These are phyloP conservation scores for Angophora floribunda DNA, from an alignment of 345 rosid species.

Conservation along the genomic window DNA sequence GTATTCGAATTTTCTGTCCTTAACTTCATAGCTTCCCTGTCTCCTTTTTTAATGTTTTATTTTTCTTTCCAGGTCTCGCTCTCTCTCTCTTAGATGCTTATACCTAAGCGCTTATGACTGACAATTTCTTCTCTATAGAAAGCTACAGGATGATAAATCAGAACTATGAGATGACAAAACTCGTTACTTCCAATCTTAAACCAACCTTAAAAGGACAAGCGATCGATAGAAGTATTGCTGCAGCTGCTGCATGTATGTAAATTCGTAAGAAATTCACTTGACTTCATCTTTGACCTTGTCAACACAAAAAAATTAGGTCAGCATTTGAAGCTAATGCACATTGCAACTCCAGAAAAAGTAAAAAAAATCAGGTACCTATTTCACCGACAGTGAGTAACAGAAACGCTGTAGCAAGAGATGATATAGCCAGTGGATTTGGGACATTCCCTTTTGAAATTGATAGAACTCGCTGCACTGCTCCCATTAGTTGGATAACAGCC, in stretches of 20 bases:
- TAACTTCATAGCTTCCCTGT: background rate
- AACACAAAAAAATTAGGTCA: background rate
- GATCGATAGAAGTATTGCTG: conserved; percentile 21
- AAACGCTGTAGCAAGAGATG: conserved; percentile 28
- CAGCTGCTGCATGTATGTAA: conserved; percentile 26
- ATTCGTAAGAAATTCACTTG: conserved; percentile 33
- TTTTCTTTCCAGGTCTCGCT: background rate
- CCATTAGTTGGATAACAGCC: conserved; percentile 30
- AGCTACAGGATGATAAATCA: background rate
- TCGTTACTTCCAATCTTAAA: conserved; percentile 30
- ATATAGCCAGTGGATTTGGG: conserved; percentile 6
- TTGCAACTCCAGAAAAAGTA: background rate
- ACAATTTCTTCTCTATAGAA: background rate
- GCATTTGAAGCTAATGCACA: background rate
- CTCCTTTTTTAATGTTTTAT: background rate
- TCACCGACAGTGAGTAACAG: conserved; percentile 45
- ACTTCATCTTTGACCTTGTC: conserved; percentile 53
- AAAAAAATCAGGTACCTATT: conserved; percentile 22
- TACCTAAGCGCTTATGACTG: background rate
- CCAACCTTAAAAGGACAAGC: conserved; percentile 21
- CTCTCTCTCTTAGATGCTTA: background rate
- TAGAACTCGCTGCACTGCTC: conserved; percentile 15
- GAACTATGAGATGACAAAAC: background rate
- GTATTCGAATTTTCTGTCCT: background rate
- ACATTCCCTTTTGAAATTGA: conserved; percentile 1